Conservation (phyloP, 2,329 filamentous ascomycete genomes). For the Zymoseptoria passerinii region DNA sequence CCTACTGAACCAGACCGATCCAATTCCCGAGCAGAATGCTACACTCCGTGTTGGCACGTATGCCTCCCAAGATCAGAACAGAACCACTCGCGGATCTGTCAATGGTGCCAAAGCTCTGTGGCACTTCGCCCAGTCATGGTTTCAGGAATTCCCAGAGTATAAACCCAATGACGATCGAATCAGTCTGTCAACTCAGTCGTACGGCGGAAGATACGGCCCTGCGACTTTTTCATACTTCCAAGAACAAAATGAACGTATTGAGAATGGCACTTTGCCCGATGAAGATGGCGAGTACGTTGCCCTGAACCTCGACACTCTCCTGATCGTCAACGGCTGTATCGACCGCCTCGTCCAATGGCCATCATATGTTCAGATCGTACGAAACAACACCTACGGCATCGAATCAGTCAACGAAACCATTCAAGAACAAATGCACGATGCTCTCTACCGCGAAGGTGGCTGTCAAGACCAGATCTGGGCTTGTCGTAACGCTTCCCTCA, state of each 20-base stretch:
- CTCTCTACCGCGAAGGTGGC: conserved; percentile 43
- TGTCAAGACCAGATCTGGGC: conserved; percentile 41
- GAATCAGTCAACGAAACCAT: conserved; percentile 47
- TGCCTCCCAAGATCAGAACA: conserved; percentile 36
- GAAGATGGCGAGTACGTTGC: conserved; percentile 34
- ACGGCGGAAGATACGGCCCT: conserved; percentile 54
- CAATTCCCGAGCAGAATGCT: conserved; percentile 41
- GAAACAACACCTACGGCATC: conserved; percentile 51
- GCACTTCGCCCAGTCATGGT: conserved; percentile 55
- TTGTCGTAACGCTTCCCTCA: not conserved
- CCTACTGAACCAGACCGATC: conserved; percentile 9
- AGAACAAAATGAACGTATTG: conserved; percentile 48
- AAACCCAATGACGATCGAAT: conserved; percentile 28
- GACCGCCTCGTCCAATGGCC: conserved; percentile 43
- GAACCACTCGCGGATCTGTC: conserved; percentile 43
- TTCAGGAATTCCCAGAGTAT: conserved; percentile 55
- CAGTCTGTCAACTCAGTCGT: conserved; percentile 19
- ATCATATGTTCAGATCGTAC: conserved; percentile 43
- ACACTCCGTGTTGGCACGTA: conserved; percentile 48
- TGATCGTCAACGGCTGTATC: conserved; percentile 46
- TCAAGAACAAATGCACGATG: conserved; percentile 47
- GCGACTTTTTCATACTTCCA: conserved; percentile 49
- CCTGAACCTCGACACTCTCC: conserved; percentile 45
- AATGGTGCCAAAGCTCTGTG: conserved; percentile 50
- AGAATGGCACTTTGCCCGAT: conserved; percentile 35